A percentile compares a stretch with the other conserved stretches of the same genome.
phyloP scores from a whole-genome alignment of 345 rosid species.

The Populus davidiana region DNA sequence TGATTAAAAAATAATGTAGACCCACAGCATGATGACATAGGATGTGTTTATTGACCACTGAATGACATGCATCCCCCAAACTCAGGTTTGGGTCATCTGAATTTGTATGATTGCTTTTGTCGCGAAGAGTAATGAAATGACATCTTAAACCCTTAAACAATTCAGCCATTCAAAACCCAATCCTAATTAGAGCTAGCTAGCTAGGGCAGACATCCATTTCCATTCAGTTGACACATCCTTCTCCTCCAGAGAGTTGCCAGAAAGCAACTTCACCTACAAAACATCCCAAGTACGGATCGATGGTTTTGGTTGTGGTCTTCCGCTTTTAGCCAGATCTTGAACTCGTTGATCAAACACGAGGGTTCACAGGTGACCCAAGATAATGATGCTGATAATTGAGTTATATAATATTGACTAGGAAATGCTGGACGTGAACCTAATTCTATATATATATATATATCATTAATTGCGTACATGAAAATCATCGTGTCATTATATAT shows the following conservation, averaged over 20 bases:
- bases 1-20: too few relatives aligned
- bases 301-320: too few relatives aligned
- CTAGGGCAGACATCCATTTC: constrained; percentile 8
- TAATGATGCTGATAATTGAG: background rate
- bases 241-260: constrained; percentile 18
- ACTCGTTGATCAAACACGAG: background rate
- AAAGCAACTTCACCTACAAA: constrained; percentile 12
- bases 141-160: too few relatives aligned
- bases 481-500: background rate
- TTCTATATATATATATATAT: too few relatives aligned
- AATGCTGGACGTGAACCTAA: background rate
- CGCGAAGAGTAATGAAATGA: too few relatives aligned
- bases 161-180: too few relatives aligned
- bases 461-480: background rate
- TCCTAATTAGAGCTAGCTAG: too few relatives aligned
- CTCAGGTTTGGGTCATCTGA: too few relatives aligned
- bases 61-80: too few relatives aligned
- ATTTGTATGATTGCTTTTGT: too few relatives aligned
- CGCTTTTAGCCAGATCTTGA: background rate
- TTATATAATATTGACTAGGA: background rate
- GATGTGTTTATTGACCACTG: too few relatives aligned
- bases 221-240: constrained; percentile 31
- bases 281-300: background rate
- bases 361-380: background rate
- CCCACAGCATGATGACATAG: too few relatives aligned